Evolutionary conservation across 2,329 filamentous ascomycete species (phyloP).

Genomic region (Chaetomiaceae sp.): DNA sequence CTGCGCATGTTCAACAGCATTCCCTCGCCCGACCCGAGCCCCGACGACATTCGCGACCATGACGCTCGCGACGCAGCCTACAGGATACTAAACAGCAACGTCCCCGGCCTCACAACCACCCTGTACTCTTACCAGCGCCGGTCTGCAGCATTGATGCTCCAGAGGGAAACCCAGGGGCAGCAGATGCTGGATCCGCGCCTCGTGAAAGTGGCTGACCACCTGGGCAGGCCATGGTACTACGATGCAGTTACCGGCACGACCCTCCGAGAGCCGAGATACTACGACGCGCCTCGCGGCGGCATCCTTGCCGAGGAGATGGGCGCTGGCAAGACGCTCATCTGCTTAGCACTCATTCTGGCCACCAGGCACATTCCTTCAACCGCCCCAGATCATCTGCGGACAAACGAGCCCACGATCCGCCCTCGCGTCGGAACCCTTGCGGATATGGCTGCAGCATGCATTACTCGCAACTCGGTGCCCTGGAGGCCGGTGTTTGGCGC

Average conservation of each 20-base stretch:
- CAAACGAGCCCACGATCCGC: slow-evolving; percentile 36
- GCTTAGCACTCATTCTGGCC: slow-evolving; percentile 69
- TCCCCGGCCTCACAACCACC: slow-evolving; percentile 57
- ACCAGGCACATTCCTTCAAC: slow-evolving; percentile 65
- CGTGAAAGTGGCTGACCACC: slow-evolving; percentile 54
- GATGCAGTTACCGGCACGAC: slow-evolving; percentile 61
- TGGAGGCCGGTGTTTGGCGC: slow-evolving; percentile 64
- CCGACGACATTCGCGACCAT: slow-evolving; percentile 43
- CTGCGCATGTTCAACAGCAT: slow-evolving; percentile 70
- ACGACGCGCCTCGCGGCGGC: slow-evolving; percentile 71
- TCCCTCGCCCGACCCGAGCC: slow-evolving; percentile 61
- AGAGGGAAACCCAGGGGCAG: slow-evolving; percentile 66
- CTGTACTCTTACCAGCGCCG: slow-evolving; percentile 77
- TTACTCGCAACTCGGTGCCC: slow-evolving; percentile 62
- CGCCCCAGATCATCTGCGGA: slow-evolving; percentile 58
- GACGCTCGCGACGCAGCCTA: slow-evolving; percentile 52
- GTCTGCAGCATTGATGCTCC: slow-evolving; percentile 78
- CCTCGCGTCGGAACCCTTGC: slow-evolving; percentile 57
- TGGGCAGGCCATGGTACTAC: slow-evolving; percentile 63
- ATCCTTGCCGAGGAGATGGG: slow-evolving; percentile 80
- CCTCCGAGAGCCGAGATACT: slow-evolving; percentile 62
- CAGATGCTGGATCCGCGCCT: slow-evolving; percentile 70
- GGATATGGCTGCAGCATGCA: slow-evolving; percentile 70
- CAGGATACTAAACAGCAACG: slow-evolving; percentile 47
- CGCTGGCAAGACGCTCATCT: slow-evolving; percentile 83